A percentile compares a stretch with the other conserved stretches of the same genome.
These are phyloP conservation scores for sweet orange (Citrus sinensis) DNA, from an alignment of 345 rosid genomes.

Conservation along the genomic window DVS_A1.0 CM039161.1:5427001-5427500, in stretches of 20 bases:
- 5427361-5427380: slow-evolving; percentile 12
- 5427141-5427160: slow-evolving; percentile 70
- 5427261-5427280: slow-evolving; percentile 63
- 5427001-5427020: slow-evolving; percentile 83
- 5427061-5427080: slow-evolving; percentile 13
- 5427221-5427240: slow-evolving; percentile 26
- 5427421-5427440: neutral
- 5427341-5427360: slow-evolving; percentile 4
- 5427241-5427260: slow-evolving; percentile 44
- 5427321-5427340: neutral
- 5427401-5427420: neutral
- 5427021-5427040: slow-evolving; percentile 64
- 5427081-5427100: neutral
- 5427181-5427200: slow-evolving; percentile 41
- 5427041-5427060: slow-evolving; percentile 49
- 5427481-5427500: slow-evolving; percentile 14
- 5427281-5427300: slow-evolving; percentile 59
- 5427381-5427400: slow-evolving; percentile 13
- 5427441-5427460: slow-evolving; percentile 31
- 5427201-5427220: slow-evolving; percentile 58
- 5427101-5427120: slow-evolving; percentile 48
- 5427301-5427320: neutral
- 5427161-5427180: slow-evolving; percentile 85
- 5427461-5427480: slow-evolving; percentile 31
- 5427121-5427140: slow-evolving; percentile 85